Percentiles rank a stretch among this genome's conserved stretches.
Evolutionary conservation across 169 alveolate species (phyloP).

Genomic region (Plasmodium sp.): DNA sequence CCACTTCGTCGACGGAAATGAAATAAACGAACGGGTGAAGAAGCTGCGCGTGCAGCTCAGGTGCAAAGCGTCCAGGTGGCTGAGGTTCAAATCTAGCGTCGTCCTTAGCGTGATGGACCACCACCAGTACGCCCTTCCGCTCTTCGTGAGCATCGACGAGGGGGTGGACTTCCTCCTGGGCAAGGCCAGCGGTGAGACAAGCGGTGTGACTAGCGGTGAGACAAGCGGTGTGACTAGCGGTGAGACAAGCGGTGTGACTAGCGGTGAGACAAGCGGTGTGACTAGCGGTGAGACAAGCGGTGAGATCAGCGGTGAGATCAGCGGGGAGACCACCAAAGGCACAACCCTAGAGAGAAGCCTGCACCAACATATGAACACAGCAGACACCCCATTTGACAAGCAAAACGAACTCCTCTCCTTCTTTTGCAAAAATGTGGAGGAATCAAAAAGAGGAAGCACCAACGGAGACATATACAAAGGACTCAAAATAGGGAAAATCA

Average conservation of each 20-base stretch:
- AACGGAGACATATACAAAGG: conserved; percentile 12
- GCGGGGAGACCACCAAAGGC: not conserved
- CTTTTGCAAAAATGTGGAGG: not conserved
- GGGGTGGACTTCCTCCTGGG: conserved; percentile 30
- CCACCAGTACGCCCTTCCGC: conserved; percentile 30
- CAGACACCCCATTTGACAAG: not conserved
- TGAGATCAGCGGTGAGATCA: too few species aligned
- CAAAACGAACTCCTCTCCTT: conserved; percentile 7
- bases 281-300: too few species aligned
- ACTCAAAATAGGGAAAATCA: conserved; percentile 25
- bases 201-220: too few species aligned
- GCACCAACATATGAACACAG: not conserved
- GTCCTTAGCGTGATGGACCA: conserved; percentile 30
- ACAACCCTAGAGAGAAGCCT: not conserved
- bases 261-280: not conserved
- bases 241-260: not conserved
- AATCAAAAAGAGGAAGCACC: not conserved
- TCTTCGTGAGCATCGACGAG: conserved; percentile 48
- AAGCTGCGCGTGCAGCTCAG: conserved; percentile 14
- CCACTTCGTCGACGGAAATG: conserved; percentile 19
- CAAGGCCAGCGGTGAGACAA: not conserved
- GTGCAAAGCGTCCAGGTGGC: conserved; percentile 7
- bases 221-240: not conserved
- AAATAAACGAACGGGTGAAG: conserved; percentile 19
- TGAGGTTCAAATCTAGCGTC: conserved; percentile 15